Evolutionary conservation across 108 stramenopile genomes (phyloP).

Genomic region (Aurantiochytrium sp.): DNA sequence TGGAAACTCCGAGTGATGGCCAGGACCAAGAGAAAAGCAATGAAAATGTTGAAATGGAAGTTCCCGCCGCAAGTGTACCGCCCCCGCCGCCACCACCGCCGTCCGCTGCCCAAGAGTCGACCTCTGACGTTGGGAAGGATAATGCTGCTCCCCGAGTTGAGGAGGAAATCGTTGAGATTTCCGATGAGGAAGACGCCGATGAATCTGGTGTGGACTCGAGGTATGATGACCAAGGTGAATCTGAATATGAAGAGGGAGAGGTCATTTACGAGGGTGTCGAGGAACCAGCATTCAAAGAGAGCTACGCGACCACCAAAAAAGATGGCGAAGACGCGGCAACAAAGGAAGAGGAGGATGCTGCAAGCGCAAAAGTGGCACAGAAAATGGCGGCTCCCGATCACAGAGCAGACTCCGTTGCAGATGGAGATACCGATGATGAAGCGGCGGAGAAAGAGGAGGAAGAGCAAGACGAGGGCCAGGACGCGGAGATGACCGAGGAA

Average conservation of each 20-base stretch:
- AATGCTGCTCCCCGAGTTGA: not conserved
- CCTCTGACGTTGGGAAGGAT: not conserved
- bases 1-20: not conserved
- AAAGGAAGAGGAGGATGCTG: not conserved
- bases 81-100: not conserved
- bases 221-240: not conserved
- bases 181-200: not conserved
- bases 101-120: not conserved
- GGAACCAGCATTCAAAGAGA: too few relatives aligned
- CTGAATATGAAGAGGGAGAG: constrained; percentile 1
- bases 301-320: too few relatives aligned
- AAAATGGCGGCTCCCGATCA: not conserved
- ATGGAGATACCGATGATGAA: not conserved
- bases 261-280: not conserved
- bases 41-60: not conserved
- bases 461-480: not conserved
- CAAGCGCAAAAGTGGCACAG: not conserved
- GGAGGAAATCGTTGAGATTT: not conserved
- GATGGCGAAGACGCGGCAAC: too few relatives aligned
- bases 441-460: not conserved
- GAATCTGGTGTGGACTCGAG: too few relatives aligned
- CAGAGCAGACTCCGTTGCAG: not conserved
- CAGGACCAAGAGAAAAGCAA: too few relatives aligned
- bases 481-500: not conserved
- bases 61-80: not conserved